These are phyloP conservation scores for Fusarium verticillioides DNA, from an alignment of 2,329 filamentous ascomycete species.

Conservation along the genomic window DNA sequence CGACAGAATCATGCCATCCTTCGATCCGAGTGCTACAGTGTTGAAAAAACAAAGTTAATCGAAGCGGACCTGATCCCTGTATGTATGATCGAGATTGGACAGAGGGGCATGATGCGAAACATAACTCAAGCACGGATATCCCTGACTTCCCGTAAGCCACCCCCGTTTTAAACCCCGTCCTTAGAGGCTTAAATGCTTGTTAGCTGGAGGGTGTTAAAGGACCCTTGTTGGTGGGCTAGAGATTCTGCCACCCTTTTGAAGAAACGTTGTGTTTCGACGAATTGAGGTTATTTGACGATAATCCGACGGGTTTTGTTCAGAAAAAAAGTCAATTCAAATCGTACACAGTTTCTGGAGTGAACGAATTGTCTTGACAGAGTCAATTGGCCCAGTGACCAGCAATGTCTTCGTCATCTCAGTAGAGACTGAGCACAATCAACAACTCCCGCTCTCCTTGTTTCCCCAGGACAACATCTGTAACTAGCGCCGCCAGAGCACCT, in stretches of 20 bases:
- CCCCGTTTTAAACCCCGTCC: constrained; percentile 7
- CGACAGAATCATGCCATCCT: constrained; percentile 45
- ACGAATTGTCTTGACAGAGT: neutral
- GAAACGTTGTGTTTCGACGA: constrained; percentile 24
- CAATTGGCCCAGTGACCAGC: neutral
- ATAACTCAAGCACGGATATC: constrained; percentile 30
- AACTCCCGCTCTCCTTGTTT: constrained; percentile 18
- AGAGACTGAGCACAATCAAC: constrained; percentile 3
- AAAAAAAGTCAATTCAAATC: neutral
- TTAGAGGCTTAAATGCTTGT: neutral
- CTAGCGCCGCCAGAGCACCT: constrained; percentile 34
- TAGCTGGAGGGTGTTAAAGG: neutral
- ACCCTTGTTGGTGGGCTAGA: constrained; percentile 22
- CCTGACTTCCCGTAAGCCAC: constrained; percentile 20
- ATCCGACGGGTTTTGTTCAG: neutral
- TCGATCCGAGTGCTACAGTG: constrained; percentile 32
- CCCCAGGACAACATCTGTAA: constrained; percentile 30
- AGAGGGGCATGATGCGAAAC: constrained; percentile 31
- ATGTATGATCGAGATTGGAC: constrained; percentile 13
- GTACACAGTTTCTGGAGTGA: neutral
- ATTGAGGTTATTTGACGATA: constrained; percentile 4
- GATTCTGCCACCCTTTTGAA: constrained; percentile 24
- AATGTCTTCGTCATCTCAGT: neutral
- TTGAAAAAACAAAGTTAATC: constrained; percentile 29
- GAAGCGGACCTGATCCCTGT: constrained; percentile 24